phyloP scores from a whole-genome alignment of 169 alveolate genomes.

The Neospora caninum region DNA sequence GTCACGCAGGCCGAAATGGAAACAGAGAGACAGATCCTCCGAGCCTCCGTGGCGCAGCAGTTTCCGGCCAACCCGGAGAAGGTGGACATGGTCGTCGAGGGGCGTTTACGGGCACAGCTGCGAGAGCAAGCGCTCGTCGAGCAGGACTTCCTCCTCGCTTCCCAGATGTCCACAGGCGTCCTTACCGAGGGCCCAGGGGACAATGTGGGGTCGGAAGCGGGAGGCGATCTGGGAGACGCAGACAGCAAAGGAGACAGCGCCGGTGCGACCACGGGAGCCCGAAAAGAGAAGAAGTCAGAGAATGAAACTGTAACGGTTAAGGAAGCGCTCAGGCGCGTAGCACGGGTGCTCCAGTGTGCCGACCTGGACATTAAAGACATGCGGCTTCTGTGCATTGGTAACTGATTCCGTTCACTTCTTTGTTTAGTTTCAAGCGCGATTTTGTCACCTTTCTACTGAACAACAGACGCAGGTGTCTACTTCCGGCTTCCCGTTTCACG shows the following conservation, averaged over 20 bases:
- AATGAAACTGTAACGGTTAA: background rate
- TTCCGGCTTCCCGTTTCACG: too few species aligned
- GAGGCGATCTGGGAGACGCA: background rate
- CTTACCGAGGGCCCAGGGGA: background rate
- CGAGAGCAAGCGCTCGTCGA: background rate
- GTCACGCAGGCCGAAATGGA: background rate
- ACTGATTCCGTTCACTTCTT: background rate
- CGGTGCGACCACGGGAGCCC: background rate
- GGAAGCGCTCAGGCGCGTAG: conserved; percentile 1
- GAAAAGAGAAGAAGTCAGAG: background rate
- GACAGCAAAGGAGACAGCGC: background rate
- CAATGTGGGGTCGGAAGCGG: background rate
- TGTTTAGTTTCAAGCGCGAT: too few species aligned
- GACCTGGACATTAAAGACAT: background rate
- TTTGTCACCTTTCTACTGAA: too few species aligned
- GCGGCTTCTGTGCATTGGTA: background rate
- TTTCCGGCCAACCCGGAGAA: background rate
- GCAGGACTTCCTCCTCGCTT: conserved; percentile 11
- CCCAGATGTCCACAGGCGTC: background rate
- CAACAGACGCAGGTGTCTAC: too few species aligned
- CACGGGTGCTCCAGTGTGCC: background rate
- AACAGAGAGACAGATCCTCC: background rate
- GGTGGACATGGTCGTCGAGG: conserved; percentile 2
- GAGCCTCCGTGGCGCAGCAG: conserved; percentile 1
- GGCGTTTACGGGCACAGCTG: background rate